A percentile compares a stretch with the other conserved stretches of the same genome.
phyloP scores from a whole-genome alignment of 1,139 yeast species.

The Saccharomyces hybrid region DNA sequence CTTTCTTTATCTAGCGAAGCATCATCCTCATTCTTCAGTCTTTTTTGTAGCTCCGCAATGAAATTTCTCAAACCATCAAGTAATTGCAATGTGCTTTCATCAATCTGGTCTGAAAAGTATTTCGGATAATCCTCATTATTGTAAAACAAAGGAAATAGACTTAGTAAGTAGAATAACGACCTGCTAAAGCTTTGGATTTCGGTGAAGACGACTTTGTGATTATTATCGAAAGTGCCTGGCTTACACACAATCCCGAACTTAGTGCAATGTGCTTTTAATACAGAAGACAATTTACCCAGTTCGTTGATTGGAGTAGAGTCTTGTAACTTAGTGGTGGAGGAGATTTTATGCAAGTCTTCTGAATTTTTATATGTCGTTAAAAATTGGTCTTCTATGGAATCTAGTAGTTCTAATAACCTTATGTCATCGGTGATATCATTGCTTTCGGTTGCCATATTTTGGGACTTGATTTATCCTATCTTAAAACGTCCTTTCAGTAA shows the following conservation, averaged over 20 bases:
- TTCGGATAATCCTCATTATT: constrained; percentile 33
- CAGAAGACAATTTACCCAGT: constrained; percentile 46
- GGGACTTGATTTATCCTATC: neutral
- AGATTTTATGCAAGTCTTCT: constrained; percentile 17
- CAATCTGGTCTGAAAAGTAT: constrained; percentile 38
- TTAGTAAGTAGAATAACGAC: constrained; percentile 38
- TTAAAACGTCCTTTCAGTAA: neutral
- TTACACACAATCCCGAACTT: constrained; percentile 70
- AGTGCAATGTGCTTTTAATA: constrained; percentile 71
- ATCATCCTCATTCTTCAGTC: constrained; percentile 20
- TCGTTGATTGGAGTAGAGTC: constrained; percentile 45
- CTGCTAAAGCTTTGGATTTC: constrained; percentile 48
- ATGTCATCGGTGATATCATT: neutral
- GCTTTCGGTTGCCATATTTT: neutral
- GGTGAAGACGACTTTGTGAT: constrained; percentile 43
- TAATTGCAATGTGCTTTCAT: constrained; percentile 31
- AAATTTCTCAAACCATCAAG: constrained; percentile 30
- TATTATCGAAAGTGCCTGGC: constrained; percentile 35
- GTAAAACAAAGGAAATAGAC: constrained; percentile 41
- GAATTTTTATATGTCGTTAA: constrained; percentile 16
- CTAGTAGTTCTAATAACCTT: constrained; percentile 8
- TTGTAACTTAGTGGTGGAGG: constrained; percentile 21
- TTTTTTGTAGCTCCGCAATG: constrained; percentile 30
- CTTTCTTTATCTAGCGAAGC: constrained; percentile 33
- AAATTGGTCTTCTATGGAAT: constrained; percentile 17